phyloP scores from a whole-genome alignment of 345 rosid genomes.

The Gossypium thurberi region DNA sequence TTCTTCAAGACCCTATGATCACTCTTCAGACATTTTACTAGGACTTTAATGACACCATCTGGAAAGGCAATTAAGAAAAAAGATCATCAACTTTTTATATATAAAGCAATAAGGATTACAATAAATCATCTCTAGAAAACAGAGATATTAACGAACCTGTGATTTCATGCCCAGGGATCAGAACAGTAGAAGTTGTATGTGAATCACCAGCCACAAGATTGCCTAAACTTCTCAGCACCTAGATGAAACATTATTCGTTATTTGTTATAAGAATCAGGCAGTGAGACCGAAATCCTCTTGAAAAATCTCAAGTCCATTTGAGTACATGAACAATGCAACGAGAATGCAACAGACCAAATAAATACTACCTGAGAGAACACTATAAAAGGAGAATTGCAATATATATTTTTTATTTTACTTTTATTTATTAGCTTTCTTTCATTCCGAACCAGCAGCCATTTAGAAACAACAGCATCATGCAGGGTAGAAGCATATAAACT shows the following conservation, averaged over 20 bases:
- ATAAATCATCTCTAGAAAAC: constrained; percentile 10
- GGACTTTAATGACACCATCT: constrained; percentile 58
- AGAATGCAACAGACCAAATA: neutral
- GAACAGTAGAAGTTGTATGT: constrained; percentile 46
- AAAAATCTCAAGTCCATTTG: neutral
- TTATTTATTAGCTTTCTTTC: neutral
- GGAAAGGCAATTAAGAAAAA: constrained; percentile 17
- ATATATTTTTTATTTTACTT: neutral
- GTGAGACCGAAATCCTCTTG: neutral
- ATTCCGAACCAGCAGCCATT: neutral
- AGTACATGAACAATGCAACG: neutral
- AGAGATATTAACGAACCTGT: constrained; percentile 43
- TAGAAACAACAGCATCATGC: neutral
- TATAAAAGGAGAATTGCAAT: neutral
- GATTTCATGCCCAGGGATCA: constrained; percentile 56
- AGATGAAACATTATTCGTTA: constrained; percentile 15
- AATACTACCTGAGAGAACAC: neutral
- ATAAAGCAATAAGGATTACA: constrained; percentile 8
- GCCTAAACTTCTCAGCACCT: constrained; percentile 88
- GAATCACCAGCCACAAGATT: constrained; percentile 91
- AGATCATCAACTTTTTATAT: constrained; percentile 13
- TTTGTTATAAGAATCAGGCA: constrained; percentile 17
- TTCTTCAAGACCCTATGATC: constrained; percentile 91
- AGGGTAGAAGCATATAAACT: neutral
- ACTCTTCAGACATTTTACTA: constrained; percentile 78